Percentiles rank a stretch among this genome's conserved stretches.
Conservation (phyloP, 306 rosid genomes). For the Quillaja saponaria region DNA sequence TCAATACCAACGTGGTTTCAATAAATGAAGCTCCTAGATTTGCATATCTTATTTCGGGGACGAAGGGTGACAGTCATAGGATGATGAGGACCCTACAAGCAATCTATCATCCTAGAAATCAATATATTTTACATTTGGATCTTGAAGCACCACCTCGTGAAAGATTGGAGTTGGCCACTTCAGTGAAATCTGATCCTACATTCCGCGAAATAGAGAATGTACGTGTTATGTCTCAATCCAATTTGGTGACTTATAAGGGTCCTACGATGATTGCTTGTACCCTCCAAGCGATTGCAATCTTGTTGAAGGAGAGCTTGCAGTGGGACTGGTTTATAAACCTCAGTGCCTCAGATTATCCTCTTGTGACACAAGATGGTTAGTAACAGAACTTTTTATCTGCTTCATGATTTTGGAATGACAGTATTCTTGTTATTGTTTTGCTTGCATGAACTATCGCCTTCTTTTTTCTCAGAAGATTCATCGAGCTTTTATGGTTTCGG, state of each 20-base stretch:
- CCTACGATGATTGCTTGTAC: constrained; percentile 99
- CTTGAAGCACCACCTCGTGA: constrained; percentile 99
- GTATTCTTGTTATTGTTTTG: neutral
- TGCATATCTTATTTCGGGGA: constrained; percentile 93
- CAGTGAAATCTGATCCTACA: constrained; percentile 78
- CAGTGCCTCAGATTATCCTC: constrained; percentile 99
- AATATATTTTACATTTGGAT: constrained; percentile 87
- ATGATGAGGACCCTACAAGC: constrained; percentile 95
- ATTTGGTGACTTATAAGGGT: constrained; percentile 95
- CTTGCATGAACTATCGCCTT: constrained; percentile 14
- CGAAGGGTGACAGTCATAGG: constrained; percentile 93
- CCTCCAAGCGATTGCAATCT: constrained; percentile 87
- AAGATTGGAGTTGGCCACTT: constrained; percentile 82
- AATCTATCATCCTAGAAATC: constrained; percentile 90
- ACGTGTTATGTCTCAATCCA: constrained; percentile 78
- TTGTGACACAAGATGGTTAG: constrained; percentile 96
- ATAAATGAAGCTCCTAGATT: constrained; percentile 64
- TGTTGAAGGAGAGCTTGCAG: constrained; percentile 70
- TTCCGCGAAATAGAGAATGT: constrained; percentile 87
- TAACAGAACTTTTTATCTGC: constrained; percentile 24
- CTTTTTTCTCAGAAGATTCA: neutral
- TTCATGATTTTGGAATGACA: constrained; percentile 17
- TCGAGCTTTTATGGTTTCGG: neutral
- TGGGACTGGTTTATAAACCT: constrained; percentile 95
- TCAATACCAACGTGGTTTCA: constrained; percentile 27